Conservation (phyloP, 2,329 filamentous ascomycete species). For the Colletotrichum trifolii region DNA sequence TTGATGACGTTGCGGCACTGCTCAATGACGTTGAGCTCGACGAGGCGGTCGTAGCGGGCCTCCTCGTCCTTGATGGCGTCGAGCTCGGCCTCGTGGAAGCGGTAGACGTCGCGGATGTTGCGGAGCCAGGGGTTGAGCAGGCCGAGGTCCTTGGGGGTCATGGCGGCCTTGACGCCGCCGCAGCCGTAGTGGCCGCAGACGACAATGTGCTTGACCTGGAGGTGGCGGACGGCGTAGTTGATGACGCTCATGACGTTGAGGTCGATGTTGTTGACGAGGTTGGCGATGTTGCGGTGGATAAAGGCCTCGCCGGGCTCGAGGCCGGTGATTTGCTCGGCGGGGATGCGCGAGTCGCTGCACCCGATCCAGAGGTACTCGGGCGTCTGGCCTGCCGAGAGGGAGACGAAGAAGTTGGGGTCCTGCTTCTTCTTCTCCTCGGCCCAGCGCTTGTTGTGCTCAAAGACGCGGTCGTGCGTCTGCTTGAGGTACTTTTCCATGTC, state of each 20-base stretch:
- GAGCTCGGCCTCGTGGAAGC: conserved; percentile 76
- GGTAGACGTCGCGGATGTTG: conserved; percentile 80
- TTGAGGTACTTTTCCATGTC: conserved; percentile 60
- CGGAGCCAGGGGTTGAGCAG: conserved; percentile 79
- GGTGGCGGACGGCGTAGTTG: conserved; percentile 84
- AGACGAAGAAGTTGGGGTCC: conserved; percentile 74
- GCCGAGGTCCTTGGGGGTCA: conserved; percentile 76
- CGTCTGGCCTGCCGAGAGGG: conserved; percentile 71
- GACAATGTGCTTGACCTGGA: conserved; percentile 84
- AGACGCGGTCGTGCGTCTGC: conserved; percentile 74
- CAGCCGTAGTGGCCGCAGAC: conserved; percentile 85
- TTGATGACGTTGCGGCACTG: conserved; percentile 83
- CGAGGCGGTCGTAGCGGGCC: conserved; percentile 75
- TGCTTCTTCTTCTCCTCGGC: conserved; percentile 66
- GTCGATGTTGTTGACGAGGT: conserved; percentile 83
- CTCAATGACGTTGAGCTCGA: conserved; percentile 85
- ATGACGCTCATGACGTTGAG: conserved; percentile 85
- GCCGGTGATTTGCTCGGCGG: conserved; percentile 88
- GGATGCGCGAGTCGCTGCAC: conserved; percentile 89
- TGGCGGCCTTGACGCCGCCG: conserved; percentile 80
- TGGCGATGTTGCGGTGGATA: conserved; percentile 95
- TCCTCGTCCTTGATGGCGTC: conserved; percentile 69
- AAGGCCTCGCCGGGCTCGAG: conserved; percentile 91
- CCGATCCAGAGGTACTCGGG: conserved; percentile 89
- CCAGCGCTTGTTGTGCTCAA: conserved; percentile 76